Conservation (phyloP, 2,329 filamentous ascomycete genomes). For the Calonectria naviculata region DNA sequence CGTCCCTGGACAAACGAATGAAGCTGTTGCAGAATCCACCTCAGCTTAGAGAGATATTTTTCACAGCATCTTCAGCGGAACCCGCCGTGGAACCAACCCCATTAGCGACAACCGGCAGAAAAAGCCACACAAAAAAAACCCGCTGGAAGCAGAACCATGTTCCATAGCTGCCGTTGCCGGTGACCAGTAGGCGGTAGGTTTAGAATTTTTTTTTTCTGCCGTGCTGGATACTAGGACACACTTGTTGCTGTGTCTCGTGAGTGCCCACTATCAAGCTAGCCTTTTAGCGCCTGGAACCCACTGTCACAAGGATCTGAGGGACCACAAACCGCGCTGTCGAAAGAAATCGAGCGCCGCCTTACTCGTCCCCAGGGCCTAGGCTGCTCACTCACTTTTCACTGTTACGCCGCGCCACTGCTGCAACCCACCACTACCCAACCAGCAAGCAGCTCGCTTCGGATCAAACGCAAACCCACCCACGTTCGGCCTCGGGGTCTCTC, state of each 20-base stretch:
- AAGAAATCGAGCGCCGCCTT: conserved; percentile 9
- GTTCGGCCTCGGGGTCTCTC: conserved; percentile 6
- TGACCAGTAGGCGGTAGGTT: conserved; percentile 1
- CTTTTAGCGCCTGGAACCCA: neutral
- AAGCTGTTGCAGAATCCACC: neutral
- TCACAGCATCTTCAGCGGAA: neutral
- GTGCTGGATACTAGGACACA: neutral
- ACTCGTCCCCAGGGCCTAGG: neutral
- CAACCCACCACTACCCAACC: conserved; percentile 12
- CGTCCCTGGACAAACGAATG: neutral
- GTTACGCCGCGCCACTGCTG: conserved; percentile 7
- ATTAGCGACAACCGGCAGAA: neutral
- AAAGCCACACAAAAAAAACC: conserved; percentile 2
- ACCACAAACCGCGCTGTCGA: conserved; percentile 10
- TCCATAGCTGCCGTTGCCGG: conserved; percentile 1
- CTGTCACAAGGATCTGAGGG: neutral
- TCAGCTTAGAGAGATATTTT: neutral
- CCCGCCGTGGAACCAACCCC: conserved; percentile 6
- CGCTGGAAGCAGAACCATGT: neutral
- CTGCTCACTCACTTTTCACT: conserved; percentile 2
- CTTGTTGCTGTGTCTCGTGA: neutral
- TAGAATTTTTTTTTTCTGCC: conserved; percentile 6
- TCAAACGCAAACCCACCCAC: conserved; percentile 14
- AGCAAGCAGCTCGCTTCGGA: conserved; percentile 15
- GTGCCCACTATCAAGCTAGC: conserved; percentile 1